These are phyloP conservation scores for Cubamyces lactineus DNA, from an alignment of 768 basidiomycete genomes.

Conservation along the genomic window DNA sequence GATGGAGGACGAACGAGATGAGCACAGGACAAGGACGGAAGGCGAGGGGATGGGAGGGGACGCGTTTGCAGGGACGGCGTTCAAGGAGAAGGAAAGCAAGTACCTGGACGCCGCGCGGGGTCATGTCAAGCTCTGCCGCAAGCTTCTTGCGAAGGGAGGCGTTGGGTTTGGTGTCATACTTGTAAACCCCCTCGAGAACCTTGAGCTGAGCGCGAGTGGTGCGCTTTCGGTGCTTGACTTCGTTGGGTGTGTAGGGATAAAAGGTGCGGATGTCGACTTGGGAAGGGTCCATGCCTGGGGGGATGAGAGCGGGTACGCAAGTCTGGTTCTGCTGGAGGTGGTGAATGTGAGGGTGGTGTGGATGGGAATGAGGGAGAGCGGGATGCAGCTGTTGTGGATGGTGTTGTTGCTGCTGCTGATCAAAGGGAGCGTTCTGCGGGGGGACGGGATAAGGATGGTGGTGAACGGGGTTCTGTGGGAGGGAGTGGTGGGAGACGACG, in stretches of 20 bases:
- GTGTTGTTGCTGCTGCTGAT: conserved; percentile 36
- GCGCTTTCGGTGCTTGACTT: conserved; percentile 92
- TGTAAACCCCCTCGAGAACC: conserved; percentile 87
- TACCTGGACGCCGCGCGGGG: conserved; percentile 93
- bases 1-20: neutral
- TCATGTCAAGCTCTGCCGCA: conserved; percentile 86
- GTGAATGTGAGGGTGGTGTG: conserved; percentile 5
- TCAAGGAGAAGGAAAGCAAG: conserved; percentile 29
- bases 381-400: conserved; percentile 25
- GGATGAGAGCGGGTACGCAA: conserved; percentile 51
- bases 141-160: conserved; percentile 77
- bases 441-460: conserved; percentile 22
- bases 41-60: neutral
- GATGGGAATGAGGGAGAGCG: conserved; percentile 6
- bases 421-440: conserved; percentile 9
- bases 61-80: neutral
- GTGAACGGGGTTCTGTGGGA: conserved; percentile 30
- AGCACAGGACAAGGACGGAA: neutral
- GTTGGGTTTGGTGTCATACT: conserved; percentile 90
- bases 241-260: conserved; percentile 79
- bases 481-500: conserved; percentile 14
- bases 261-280: conserved; percentile 81
- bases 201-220: conserved; percentile 89
- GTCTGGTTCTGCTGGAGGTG: conserved; percentile 32
- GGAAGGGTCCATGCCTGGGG: conserved; percentile 62